Evolutionary conservation across 2,329 filamentous ascomycete species (phyloP).

Genomic region (Fusarium goolgardi): DNA sequence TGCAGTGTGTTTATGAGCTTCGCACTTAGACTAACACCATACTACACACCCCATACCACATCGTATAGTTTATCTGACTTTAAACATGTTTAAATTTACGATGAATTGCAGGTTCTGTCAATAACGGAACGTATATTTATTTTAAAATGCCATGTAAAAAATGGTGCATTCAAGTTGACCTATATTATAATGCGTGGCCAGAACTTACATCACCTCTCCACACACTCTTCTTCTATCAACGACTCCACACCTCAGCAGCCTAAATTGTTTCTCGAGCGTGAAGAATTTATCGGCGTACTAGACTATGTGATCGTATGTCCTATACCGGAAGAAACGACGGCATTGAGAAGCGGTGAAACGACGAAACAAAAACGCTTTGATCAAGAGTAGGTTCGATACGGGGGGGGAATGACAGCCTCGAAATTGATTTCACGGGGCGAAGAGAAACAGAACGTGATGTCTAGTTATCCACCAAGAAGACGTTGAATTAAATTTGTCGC

Average conservation of each 20-base stretch:
- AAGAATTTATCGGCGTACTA: neutral
- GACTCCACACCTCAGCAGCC: conserved; percentile 7
- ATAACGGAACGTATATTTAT: neutral
- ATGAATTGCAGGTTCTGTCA: neutral
- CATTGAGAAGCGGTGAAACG: conserved; percentile 15
- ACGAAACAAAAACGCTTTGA: conserved; percentile 31
- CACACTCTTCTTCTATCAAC: neutral
- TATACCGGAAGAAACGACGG: neutral
- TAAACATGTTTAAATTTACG: neutral
- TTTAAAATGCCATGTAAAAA: neutral
- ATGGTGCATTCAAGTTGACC: neutral
- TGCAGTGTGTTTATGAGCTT: neutral
- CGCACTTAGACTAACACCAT: neutral
- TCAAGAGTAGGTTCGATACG: conserved; percentile 9
- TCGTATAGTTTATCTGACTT: neutral
- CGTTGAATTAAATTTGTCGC: neutral
- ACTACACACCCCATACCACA: neutral
- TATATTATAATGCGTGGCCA: neutral
- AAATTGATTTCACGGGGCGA: conserved; percentile 6
- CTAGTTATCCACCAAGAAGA: neutral
- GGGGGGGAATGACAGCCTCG: conserved; percentile 12
- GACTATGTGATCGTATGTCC: neutral
- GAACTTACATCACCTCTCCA: neutral
- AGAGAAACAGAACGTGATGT: neutral
- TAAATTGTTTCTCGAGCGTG: neutral